Conservation (phyloP, 345 rosid genomes). For the Durio zibethinus region DNA sequence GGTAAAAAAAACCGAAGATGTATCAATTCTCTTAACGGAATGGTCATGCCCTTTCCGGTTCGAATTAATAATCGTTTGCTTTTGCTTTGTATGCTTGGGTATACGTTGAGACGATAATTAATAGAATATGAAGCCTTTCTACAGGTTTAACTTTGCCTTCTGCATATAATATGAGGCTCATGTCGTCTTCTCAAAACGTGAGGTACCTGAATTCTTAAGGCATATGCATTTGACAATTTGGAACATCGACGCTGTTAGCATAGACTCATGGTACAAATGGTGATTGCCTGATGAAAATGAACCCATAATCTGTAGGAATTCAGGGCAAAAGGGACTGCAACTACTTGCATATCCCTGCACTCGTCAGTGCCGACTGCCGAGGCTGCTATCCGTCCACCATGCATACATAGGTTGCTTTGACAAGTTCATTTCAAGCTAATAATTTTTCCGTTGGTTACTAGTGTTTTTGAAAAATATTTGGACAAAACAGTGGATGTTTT, state of each 20-base stretch:
- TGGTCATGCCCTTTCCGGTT: background rate
- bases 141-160: too few relatives aligned
- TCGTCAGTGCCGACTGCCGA: too few relatives aligned
- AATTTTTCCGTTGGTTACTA: too few relatives aligned
- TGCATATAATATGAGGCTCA: background rate
- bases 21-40: background rate
- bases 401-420: too few relatives aligned
- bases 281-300: background rate
- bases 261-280: too few relatives aligned
- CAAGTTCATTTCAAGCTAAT: too few relatives aligned
- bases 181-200: background rate
- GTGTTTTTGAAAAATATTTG: too few relatives aligned
- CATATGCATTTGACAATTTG: too few relatives aligned
- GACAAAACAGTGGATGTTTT: background rate
- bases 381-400: too few relatives aligned
- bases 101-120: too few relatives aligned
- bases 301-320: background rate
- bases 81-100: background rate
- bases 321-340: background rate
- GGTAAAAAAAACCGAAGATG: background rate
- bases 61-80: background rate
- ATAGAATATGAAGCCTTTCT: too few relatives aligned
- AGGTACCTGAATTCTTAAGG: background rate
- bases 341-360: too few relatives aligned
- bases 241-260: background rate